Base-by-base conservation (phyloP, 495 filamentous ascomycete species). In the Astrothelium subdiscretum region DNA sequence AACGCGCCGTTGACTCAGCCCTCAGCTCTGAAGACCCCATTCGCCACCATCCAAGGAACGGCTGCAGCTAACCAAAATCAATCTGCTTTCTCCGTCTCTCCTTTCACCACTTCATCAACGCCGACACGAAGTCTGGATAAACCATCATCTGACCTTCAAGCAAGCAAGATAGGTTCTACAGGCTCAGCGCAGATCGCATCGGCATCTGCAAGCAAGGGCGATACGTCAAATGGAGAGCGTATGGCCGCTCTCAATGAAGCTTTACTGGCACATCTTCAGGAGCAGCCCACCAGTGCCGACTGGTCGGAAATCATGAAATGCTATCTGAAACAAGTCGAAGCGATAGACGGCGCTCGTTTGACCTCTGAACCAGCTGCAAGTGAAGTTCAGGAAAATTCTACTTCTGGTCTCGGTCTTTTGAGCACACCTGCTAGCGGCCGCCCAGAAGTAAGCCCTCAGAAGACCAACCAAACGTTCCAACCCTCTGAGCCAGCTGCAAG, bases 301-400 rank as follows among this genome's bases (percentile, higher is more conserved):
- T 69, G 67, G 67, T 62, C 32, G 31, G 24, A 11, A 18, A 64
- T 69, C 35, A 58, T 64, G 26, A 54, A 66, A 24, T 62, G 32
- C 59, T 69, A 69, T 26, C 15, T 67, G 3, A 11, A 60, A 5
- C 22, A 63, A 48, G 62, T 61, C 2, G 62, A 65, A 8, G 60
- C 61, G 31, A 32, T 67, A 15, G 18, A 22, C 24, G 35, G 27
- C 15, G n/a, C 24, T 26, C 12, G 5, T 20, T 20, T 8, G 12
- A 20, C 3, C 48, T n/a, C 24, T 8, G 42, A 48, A 48, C 8
- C 13, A n/a, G 6, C 8, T 12, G 20, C 8, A 54, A 24, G 29
- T 27, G 24, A 5, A 11, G 22, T 24, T 15, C 26, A 54, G 24
- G 20, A 54, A 29, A 54, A 22, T 15, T 12, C 43, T 5, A 20